Evolutionary conservation across 352 stramenopile species (phyloP).

Genomic region (Phytophthora pinifolia): DNA sequence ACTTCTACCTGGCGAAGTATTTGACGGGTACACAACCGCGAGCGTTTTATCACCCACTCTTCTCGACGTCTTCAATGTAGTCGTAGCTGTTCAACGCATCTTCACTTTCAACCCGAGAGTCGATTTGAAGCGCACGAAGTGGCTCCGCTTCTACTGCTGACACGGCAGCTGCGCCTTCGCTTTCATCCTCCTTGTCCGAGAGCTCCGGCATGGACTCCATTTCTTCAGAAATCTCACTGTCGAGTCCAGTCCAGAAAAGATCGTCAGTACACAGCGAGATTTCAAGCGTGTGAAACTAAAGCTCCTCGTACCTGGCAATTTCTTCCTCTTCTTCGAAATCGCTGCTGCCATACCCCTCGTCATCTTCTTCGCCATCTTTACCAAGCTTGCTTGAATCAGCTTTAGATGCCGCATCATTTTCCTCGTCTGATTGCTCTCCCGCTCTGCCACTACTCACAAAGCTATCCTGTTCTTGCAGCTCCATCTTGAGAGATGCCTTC

Average conservation of each 20-base stretch:
- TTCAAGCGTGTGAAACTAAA: neutral
- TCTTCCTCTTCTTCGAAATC: constrained; percentile 87
- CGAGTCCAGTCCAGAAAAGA: neutral
- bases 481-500: constrained; percentile 66
- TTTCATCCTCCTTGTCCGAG: constrained; percentile 49
- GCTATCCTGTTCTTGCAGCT: constrained; percentile 54
- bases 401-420: constrained; percentile 8
- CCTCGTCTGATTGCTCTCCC: constrained; percentile 8
- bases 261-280: too few relatives aligned
- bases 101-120: constrained; percentile 56
- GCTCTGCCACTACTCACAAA: constrained; percentile 18
- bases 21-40: neutral
- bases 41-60: constrained; percentile 34
- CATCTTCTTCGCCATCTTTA: constrained; percentile 33
- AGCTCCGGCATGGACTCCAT: constrained; percentile 59
- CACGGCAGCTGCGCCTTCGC: constrained; percentile 7
- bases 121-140: constrained; percentile 33
- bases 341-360: constrained; percentile 74
- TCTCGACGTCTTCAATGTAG: constrained; percentile 80
- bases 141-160: constrained; percentile 6
- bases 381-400: constrained; percentile 4
- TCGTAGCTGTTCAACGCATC: constrained; percentile 83
- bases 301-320: constrained; percentile 51
- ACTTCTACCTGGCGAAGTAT: too few relatives aligned
- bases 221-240: constrained; percentile 62